phyloP scores from a whole-genome alignment of 148 eudicot species.

The Rhododendron williamsianum region DNA sequence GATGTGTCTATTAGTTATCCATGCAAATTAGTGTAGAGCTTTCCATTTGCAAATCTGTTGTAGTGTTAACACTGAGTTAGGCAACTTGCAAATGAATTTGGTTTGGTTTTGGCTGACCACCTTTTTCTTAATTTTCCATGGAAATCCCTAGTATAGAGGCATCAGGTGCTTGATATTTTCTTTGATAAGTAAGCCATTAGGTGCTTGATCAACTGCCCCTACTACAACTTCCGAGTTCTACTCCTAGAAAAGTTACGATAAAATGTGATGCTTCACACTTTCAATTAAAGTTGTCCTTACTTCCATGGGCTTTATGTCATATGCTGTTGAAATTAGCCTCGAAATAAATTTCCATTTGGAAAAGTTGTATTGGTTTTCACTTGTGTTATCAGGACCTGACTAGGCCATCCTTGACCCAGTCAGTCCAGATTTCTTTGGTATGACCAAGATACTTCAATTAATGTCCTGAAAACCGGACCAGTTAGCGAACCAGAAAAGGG shows the following conservation, averaged over 20 bases:
- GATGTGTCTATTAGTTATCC: neutral
- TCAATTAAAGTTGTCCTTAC: neutral
- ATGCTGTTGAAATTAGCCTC: neutral
- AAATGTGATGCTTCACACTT: neutral
- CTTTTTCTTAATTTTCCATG: neutral
- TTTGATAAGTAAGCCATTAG: neutral
- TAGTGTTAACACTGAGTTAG: neutral
- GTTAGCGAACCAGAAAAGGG: too few relatives aligned
- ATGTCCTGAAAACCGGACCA: too few relatives aligned
- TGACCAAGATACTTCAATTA: neutral
- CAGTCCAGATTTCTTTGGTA: neutral
- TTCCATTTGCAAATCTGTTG: neutral
- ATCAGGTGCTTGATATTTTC: neutral
- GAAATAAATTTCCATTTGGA: neutral
- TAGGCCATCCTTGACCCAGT: neutral
- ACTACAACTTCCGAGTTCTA: neutral
- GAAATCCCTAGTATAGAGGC: neutral
- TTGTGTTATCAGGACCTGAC: neutral
- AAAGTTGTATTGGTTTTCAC: neutral
- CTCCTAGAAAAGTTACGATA: neutral
- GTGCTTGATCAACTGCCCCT: neutral
- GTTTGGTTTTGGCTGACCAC: neutral
- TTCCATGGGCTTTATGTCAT: neutral
- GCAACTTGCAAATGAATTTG: neutral
- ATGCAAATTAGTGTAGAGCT: neutral